A percentile compares a stretch with the other conserved stretches of the same genome.
These are phyloP conservation scores for Eryngium alpinum DNA, from an alignment of 140 eudicot genomes.

Conservation along the genomic window DNA sequence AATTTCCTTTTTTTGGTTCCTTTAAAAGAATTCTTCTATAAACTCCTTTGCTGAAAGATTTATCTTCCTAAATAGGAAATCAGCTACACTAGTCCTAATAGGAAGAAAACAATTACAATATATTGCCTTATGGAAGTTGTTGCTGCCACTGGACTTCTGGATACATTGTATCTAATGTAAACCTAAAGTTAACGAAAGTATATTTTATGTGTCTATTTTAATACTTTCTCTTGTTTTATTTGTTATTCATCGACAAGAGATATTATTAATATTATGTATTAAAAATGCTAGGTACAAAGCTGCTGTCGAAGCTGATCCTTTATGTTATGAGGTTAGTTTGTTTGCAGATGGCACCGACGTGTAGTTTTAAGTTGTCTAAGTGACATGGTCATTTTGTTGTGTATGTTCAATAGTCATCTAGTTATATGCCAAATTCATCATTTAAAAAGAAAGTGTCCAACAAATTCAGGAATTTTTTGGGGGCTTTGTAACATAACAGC, in stretches of 20 bases:
- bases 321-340: constrained; percentile 80
- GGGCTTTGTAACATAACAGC: not conserved
- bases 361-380: constrained; percentile 1
- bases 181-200: too few species aligned
- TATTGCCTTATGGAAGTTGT: too few species aligned
- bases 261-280: constrained; percentile 8
- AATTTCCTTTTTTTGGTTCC: not conserved
- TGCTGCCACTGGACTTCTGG: too few species aligned
- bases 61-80: too few species aligned
- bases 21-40: too few species aligned
- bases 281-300: constrained; percentile 71
- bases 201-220: not conserved
- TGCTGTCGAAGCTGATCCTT: constrained; percentile 90
- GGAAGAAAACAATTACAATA: too few species aligned
- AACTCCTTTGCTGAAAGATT: too few species aligned
- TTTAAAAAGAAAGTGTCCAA: not conserved
- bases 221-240: not conserved
- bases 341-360: constrained; percentile 11
- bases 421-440: not conserved
- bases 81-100: too few species aligned
- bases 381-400: not conserved
- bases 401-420: not conserved
- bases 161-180: too few species aligned
- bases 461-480: not conserved
- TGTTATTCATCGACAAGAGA: not conserved